These are phyloP conservation scores for Neopestalotiopsis rosae DNA, from an alignment of 2,329 filamentous ascomycete species.

Conservation along the genomic window DNA sequence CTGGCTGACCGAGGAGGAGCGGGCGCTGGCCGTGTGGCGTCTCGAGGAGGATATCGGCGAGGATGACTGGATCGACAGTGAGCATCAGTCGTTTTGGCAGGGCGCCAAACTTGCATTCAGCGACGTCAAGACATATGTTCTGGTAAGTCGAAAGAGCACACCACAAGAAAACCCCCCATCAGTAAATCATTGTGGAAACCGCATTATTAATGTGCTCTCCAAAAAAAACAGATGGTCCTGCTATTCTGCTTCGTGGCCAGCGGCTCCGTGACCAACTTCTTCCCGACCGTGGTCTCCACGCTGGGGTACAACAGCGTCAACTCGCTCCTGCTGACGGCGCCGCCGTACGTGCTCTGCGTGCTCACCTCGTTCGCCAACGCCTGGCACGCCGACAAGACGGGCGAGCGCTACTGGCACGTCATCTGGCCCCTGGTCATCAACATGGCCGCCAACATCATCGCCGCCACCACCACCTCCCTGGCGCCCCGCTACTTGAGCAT, in stretches of 20 bases:
- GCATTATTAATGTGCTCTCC: no score
- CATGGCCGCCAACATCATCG: slow-evolving; percentile 70
- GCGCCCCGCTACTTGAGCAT: slow-evolving; percentile 72
- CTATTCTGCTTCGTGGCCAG: slow-evolving; percentile 62
- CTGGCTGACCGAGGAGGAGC: slow-evolving; percentile 63
- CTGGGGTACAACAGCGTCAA: slow-evolving; percentile 66
- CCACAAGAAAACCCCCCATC: no score
- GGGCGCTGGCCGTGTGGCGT: slow-evolving; percentile 62
- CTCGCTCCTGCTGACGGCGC: slow-evolving; percentile 68
- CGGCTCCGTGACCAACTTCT: slow-evolving; percentile 70
- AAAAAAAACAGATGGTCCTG: slow-evolving; percentile 49
- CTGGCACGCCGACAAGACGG: slow-evolving; percentile 73
- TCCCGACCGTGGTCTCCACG: slow-evolving; percentile 70
- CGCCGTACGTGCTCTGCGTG: slow-evolving; percentile 64
- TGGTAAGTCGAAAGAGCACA: slow-evolving; percentile 43
- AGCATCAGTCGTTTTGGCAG: slow-evolving; percentile 59
- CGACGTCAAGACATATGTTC: slow-evolving; percentile 65
- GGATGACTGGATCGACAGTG: slow-evolving; percentile 64
- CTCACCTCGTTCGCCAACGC: slow-evolving; percentile 69
- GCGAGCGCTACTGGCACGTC: slow-evolving; percentile 75
- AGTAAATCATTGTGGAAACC: no score
- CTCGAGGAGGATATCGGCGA: slow-evolving; percentile 69
- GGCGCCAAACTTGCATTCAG: slow-evolving; percentile 60
- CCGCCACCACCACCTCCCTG: slow-evolving; percentile 63
- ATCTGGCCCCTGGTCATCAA: slow-evolving; percentile 65